Evolutionary conservation across 345 rosid species (phyloP), one percentile per base, ranked within the genome.

Genomic region (Stellera chamaejasme): DNA sequence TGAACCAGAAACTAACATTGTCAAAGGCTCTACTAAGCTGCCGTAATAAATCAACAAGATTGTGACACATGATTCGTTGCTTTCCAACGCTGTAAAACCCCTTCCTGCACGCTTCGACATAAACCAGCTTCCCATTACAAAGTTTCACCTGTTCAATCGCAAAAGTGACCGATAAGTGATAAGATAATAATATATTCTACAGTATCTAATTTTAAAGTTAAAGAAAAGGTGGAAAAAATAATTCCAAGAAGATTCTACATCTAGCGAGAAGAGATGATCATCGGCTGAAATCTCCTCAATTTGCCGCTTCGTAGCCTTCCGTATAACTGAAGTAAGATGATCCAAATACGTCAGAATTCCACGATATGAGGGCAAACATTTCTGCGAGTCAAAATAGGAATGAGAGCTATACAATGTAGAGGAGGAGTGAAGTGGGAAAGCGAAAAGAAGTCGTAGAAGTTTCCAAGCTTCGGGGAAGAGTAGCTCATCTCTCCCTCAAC

Each of bases 391-490:
- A 13, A 10, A 6, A 48, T 32, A 23, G 60, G 77, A 59, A 54
- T 55, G 59, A 49, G 52, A 19, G 59, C 13, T 65, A n/a, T 84
- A 87, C 99, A 82, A 50, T 84, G 97, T 60, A 93, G 75, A 63
- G 97, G 99, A 68, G 99, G 83, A 76, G 84, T 68, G 54, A 93
- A 84, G 73, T 87, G 94, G 13, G 99, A 76, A 39, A 93, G 87
- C 54, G 99, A 93, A 75, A 93, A 93, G 72, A 93, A 93, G 59
- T 89, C 97, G 66, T 84, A 93, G 73, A 89, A 93, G 50, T 77
- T 77, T 50, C 90, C 91, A 16, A 93, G 95, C 79, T 80, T 89
- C 14, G 94, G 90, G 75, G 77, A 77, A 28, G 94, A 81, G 62
- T 79, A 80, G 63, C 76, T 82, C 69, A 76, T 72, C 62, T 84